Percentiles rank a stretch among this genome's conserved stretches.
Conservation (phyloP, 768 basidiomycete genomes). For the Lactarius deliciosus region DNA sequence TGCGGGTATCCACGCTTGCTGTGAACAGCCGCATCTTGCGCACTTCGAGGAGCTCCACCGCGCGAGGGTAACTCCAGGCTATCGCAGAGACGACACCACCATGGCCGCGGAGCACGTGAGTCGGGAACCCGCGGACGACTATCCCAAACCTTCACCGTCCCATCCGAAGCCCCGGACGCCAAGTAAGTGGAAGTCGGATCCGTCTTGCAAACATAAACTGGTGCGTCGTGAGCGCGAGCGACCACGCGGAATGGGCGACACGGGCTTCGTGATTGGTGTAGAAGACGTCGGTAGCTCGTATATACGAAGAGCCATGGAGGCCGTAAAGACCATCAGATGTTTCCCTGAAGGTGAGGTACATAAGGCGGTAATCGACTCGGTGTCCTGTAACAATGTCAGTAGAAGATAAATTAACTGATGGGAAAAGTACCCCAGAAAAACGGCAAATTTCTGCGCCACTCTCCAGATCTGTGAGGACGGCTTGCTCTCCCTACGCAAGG, state of each 20-base stretch:
- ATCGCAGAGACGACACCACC: constrained; percentile 96
- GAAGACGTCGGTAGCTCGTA: constrained; percentile 68
- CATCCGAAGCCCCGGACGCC: constrained; percentile 95
- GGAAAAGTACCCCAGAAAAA: constrained; percentile 74
- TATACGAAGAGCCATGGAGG: constrained; percentile 76
- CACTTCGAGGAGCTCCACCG: constrained; percentile 36
- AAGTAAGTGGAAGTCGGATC: constrained; percentile 89
- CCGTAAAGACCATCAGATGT: constrained; percentile 77
- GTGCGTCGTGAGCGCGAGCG: constrained; percentile 87
- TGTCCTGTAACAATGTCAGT: constrained; percentile 56
- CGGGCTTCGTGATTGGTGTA: constrained; percentile 44
- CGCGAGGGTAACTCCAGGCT: constrained; percentile 74
- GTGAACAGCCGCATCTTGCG: constrained; percentile 80
- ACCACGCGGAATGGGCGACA: constrained; percentile 77
- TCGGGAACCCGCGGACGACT: constrained; percentile 81
- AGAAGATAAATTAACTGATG: constrained; percentile 8
- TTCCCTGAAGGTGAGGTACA: constrained; percentile 75
- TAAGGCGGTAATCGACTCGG: constrained; percentile 79
- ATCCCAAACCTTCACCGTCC: constrained; percentile 97
- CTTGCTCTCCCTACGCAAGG: constrained; percentile 88
- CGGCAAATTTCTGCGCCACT: constrained; percentile 74
- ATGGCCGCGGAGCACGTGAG: constrained; percentile 94
- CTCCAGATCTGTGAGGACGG: constrained; percentile 76
- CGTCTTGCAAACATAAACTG: constrained; percentile 82
- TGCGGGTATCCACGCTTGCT: constrained; percentile 87